Evolutionary conservation across 2,329 filamentous ascomycete genomes (phyloP).

Genomic region (Rugonectria rugulosa): DNA sequence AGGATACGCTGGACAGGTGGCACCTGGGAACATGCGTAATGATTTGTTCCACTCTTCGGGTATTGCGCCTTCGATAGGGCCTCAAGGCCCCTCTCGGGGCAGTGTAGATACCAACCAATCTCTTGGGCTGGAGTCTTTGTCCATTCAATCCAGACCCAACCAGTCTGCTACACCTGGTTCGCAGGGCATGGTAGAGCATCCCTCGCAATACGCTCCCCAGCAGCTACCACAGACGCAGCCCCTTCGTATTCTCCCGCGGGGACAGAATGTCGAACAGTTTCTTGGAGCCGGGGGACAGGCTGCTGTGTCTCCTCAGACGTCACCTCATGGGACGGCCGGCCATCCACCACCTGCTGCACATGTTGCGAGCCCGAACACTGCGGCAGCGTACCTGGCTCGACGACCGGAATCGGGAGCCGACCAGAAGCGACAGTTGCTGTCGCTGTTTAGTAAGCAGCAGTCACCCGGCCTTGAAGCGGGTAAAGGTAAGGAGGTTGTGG

Average conservation of each 20-base stretch:
- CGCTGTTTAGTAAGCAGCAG: constrained; percentile 65
- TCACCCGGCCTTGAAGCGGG: constrained; percentile 35
- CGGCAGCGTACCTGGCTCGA: constrained; percentile 28
- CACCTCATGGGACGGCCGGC: constrained; percentile 27
- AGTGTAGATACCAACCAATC: constrained; percentile 25
- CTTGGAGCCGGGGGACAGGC: constrained; percentile 21
- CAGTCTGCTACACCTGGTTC: constrained; percentile 25
- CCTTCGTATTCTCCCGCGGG: constrained; percentile 47
- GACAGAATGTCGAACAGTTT: constrained; percentile 38
- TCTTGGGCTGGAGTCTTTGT: constrained; percentile 32
- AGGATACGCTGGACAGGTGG: constrained; percentile 14
- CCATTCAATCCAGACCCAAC: constrained; percentile 24
- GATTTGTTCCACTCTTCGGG: constrained; percentile 30
- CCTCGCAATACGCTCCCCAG: constrained; percentile 25
- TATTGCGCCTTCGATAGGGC: constrained; percentile 7
- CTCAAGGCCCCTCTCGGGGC: constrained; percentile 24
- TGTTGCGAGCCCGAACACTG: constrained; percentile 28
- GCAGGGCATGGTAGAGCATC: constrained; percentile 26
- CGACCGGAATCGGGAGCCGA: constrained; percentile 40
- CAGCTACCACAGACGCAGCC: constrained; percentile 33
- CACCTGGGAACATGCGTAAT: constrained; percentile 30
- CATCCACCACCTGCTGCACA: constrained; percentile 27
- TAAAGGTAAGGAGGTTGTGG: constrained; percentile 36
- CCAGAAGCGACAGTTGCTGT: constrained; percentile 56
- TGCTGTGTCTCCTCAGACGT: constrained; percentile 31